Percentiles rank a stretch among this genome's conserved stretches.
These are phyloP conservation scores for Nothomitra cinnamomea DNA, from an alignment of 2,329 filamentous ascomycete species.

Conservation along the genomic window DNA sequence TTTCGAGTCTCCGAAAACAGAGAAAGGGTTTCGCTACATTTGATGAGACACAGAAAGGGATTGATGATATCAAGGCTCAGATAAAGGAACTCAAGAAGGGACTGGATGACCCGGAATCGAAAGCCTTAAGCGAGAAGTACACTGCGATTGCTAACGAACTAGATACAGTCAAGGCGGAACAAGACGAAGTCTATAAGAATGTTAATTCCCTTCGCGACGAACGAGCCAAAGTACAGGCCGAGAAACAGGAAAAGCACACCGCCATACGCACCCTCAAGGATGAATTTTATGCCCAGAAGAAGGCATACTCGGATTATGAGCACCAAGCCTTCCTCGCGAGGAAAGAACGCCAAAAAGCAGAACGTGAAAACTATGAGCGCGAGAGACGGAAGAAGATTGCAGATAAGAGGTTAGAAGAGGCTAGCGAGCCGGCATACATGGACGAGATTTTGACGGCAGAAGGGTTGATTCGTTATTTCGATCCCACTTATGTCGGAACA, in stretches of 20 bases:
- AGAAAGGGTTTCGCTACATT: conserved; percentile 83
- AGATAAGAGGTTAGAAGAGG: conserved; percentile 60
- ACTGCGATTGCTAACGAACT: conserved; percentile 72
- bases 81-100: conserved; percentile 78
- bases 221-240: conserved; percentile 62
- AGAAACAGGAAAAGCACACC: conserved; percentile 73
- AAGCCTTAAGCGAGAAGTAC: conserved; percentile 76
- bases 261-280: conserved; percentile 81
- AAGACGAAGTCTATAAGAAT: conserved; percentile 81
- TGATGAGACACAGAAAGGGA: conserved; percentile 72
- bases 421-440: conserved; percentile 71
- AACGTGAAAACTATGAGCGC: conserved; percentile 56
- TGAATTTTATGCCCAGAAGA: conserved; percentile 64
- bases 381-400: conserved; percentile 62
- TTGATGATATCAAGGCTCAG: conserved; percentile 72
- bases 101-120: conserved; percentile 80
- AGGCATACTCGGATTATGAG: conserved; percentile 71
- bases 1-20: conserved; percentile 68
- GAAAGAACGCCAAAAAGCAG: conserved; percentile 62
- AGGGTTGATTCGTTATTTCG: conserved; percentile 78
- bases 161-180: conserved; percentile 77
- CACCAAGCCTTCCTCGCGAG: conserved; percentile 61
- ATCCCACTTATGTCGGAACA: conserved; percentile 47
- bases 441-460: conserved; percentile 86
- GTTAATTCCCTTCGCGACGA: conserved; percentile 72